A percentile compares a stretch with the other conserved stretches of the same genome.
These are phyloP conservation scores for Diaporthe ilicicola DNA, from an alignment of 2,329 filamentous ascomycete genomes.

Conservation along the genomic window DNA sequence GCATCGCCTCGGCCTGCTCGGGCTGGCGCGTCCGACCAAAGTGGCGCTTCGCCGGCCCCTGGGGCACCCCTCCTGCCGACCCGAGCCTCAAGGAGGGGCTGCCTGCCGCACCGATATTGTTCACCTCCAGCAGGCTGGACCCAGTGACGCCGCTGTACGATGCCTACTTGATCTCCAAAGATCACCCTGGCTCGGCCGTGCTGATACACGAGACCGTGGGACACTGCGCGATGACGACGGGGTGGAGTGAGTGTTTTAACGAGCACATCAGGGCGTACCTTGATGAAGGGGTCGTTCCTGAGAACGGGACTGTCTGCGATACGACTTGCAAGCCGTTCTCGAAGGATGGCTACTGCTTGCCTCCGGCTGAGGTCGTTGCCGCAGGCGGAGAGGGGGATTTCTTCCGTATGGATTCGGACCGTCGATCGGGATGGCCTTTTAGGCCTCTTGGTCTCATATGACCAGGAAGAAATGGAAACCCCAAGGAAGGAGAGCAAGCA, in stretches of 20 bases:
- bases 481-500: neutral
- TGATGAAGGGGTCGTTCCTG: slow-evolving; percentile 27
- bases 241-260: slow-evolving; percentile 34
- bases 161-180: slow-evolving; percentile 25
- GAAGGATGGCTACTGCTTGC: slow-evolving; percentile 48
- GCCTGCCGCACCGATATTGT: slow-evolving; percentile 30
- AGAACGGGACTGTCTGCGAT: slow-evolving; percentile 28
- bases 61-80: slow-evolving; percentile 26
- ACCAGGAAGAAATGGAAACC: neutral
- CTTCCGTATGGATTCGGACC: neutral
- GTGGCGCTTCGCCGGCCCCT: slow-evolving; percentile 41
- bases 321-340: slow-evolving; percentile 27
- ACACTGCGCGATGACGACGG: slow-evolving; percentile 26
- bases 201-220: slow-evolving; percentile 30
- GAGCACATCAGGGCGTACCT: slow-evolving; percentile 31
- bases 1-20: slow-evolving; percentile 36
- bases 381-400: neutral
- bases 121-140: slow-evolving; percentile 27
- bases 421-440: neutral
- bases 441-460: neutral
- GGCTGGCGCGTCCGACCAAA: slow-evolving; percentile 38
- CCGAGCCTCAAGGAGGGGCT: slow-evolving; percentile 20
- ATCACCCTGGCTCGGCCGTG: slow-evolving; percentile 30
- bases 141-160: slow-evolving; percentile 28
- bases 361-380: slow-evolving; percentile 39